These are phyloP conservation scores for Stentor coeruleus DNA, from an alignment of 73 alveolate species.

Conservation along the genomic window DNA sequence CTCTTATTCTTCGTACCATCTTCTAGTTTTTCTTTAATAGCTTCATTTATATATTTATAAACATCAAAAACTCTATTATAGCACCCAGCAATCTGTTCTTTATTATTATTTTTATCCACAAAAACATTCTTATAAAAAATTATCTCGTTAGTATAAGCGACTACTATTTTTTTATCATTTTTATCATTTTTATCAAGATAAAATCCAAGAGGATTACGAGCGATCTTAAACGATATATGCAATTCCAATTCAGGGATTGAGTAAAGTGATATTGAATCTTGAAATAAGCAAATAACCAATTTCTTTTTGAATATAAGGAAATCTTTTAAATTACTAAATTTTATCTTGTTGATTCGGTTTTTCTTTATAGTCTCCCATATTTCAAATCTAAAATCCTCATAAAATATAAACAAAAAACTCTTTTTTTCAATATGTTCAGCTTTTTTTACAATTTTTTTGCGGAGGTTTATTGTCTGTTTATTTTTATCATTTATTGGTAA, in stretches of 20 bases:
- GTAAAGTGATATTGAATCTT: neutral
- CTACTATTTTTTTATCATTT: neutral
- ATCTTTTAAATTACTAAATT: too few relatives aligned
- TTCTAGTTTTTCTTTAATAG: neutral
- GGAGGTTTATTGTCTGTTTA: neutral
- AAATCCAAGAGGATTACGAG: neutral
- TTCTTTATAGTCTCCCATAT: neutral
- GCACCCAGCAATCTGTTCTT: neutral
- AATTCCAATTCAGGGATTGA: neutral
- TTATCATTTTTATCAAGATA: too few relatives aligned
- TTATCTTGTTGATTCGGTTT: neutral
- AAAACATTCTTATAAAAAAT: too few relatives aligned
- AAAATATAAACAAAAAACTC: too few relatives aligned
- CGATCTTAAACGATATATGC: neutral
- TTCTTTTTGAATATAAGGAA: too few relatives aligned
- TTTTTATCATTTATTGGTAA: neutral
- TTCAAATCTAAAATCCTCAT: neutral
- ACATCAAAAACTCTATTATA: neutral
- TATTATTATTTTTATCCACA: neutral
- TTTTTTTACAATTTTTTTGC: neutral
- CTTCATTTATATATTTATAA: too few relatives aligned
- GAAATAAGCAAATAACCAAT: neutral
- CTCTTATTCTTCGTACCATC: neutral
- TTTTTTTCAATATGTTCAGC: neutral
- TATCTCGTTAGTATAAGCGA: neutral